phyloP scores from a whole-genome alignment of 1,139 yeast species.

The Diutina siamensis region DNA sequence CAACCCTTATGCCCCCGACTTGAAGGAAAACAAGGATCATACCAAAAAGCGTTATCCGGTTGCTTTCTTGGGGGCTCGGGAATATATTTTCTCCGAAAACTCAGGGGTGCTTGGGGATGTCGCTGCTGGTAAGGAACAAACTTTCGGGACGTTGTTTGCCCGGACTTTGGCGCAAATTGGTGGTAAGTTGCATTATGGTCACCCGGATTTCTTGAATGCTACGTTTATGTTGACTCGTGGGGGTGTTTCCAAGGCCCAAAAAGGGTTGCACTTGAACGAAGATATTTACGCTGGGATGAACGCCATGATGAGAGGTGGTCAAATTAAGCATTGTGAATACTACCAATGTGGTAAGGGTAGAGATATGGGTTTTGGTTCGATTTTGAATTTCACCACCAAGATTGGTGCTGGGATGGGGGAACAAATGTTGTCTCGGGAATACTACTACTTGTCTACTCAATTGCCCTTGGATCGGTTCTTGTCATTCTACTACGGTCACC shows the following conservation, averaged over 20 bases:
- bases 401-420: constrained; percentile 99
- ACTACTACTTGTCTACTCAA: constrained; percentile 94
- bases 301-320: constrained; percentile 95
- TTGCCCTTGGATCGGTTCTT: constrained; percentile 94
- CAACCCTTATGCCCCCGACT: constrained; percentile 64
- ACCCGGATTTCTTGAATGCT: constrained; percentile 96
- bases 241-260: constrained; percentile 98
- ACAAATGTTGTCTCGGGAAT: constrained; percentile 97
- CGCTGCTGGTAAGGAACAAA: constrained; percentile 99
- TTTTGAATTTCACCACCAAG: constrained; percentile 96
- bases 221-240: constrained; percentile 96
- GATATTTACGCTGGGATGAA: constrained; percentile 99
- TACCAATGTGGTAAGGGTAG: constrained; percentile 99
- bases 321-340: constrained; percentile 98
- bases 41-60: constrained; percentile 51
- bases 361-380: constrained; percentile 98
- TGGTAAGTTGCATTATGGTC: constrained; percentile 98
- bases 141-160: constrained; percentile 96
- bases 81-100: constrained; percentile 96
- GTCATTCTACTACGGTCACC: constrained; percentile 96
- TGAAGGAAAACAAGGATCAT: constrained; percentile 25
- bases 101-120: constrained; percentile 99
- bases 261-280: constrained; percentile 96
- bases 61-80: constrained; percentile 98
- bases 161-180: constrained; percentile 98